phyloP scores from a whole-genome alignment of 129 eudicot species.

The Arctium lappa region DNA sequence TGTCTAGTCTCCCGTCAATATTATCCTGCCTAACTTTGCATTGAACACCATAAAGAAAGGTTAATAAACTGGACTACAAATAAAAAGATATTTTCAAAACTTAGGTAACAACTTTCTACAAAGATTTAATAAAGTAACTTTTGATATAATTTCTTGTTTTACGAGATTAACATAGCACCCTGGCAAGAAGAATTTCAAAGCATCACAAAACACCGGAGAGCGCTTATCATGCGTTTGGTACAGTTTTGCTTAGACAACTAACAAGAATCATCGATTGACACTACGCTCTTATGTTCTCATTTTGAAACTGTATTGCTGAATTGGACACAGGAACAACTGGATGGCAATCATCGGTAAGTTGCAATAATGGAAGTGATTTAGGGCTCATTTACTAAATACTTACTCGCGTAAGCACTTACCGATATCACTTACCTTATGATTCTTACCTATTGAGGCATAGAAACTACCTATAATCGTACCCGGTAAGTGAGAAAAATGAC shows the following conservation, averaged over 20 bases:
- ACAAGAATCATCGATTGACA: background rate
- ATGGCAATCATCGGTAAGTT: slow-evolving; percentile 65
- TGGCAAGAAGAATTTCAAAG: slow-evolving; percentile 72
- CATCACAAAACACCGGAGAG: slow-evolving; percentile 62
- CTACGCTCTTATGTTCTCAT: background rate
- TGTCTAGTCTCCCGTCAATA: too few relatives aligned
- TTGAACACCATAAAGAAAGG: background rate
- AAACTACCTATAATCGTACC: too few relatives aligned
- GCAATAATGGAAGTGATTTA: background rate
- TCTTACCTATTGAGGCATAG: too few relatives aligned
- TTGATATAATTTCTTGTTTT: background rate
- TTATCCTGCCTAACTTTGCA: background rate
- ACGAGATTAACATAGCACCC: slow-evolving; percentile 64
- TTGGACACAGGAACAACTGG: slow-evolving; percentile 54
- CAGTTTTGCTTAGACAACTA: background rate
- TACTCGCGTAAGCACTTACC: too few relatives aligned
- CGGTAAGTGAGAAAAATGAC: too few relatives aligned
- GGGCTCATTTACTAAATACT: too few relatives aligned
- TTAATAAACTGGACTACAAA: too few relatives aligned
- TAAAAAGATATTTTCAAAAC: too few relatives aligned
- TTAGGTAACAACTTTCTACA: too few relatives aligned
- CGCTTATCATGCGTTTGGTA: slow-evolving; percentile 77
- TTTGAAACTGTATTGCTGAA: slow-evolving; percentile 41
- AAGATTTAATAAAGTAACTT: too few relatives aligned
- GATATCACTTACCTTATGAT: too few relatives aligned